Percentiles rank a stretch among this genome's conserved stretches.
phyloP scores from a whole-genome alignment of 2,329 filamentous ascomycete genomes.

The Ploettnerulaceae sp. region DNA sequence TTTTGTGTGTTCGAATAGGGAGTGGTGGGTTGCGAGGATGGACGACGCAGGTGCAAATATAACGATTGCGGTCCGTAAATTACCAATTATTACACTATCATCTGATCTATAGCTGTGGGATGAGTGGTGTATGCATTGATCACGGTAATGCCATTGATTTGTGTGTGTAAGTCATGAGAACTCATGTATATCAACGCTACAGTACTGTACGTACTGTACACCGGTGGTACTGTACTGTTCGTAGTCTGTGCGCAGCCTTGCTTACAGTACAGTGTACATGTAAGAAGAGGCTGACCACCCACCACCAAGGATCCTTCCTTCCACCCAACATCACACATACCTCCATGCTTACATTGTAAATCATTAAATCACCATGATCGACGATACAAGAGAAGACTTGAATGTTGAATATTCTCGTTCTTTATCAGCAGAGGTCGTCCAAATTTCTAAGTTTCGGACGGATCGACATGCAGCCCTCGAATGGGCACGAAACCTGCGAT shows the following conservation, averaged over 20 bases:
- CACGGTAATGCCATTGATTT: no score
- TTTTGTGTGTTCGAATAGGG: conserved; percentile 8
- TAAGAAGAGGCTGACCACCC: conserved; percentile 5
- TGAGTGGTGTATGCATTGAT: background rate
- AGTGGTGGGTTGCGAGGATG: no score
- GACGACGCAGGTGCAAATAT: background rate
- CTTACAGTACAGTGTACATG: no score
- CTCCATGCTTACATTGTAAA: no score
- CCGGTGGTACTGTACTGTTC: no score
- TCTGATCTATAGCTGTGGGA: background rate
- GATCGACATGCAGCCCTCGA: conserved; percentile 1
- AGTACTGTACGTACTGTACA: no score
- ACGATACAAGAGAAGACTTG: background rate
- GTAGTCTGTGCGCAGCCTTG: conserved; percentile 6
- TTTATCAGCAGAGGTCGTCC: background rate
- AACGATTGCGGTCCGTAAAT: background rate
- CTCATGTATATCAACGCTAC: no score
- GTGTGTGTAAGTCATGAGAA: no score
- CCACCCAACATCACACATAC: no score
- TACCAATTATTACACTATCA: background rate
- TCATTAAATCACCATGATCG: conserved; percentile 1
- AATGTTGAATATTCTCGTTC: background rate
- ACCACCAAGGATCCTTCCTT: no score
- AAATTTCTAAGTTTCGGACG: background rate
- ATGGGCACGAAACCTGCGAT: conserved; percentile 2